A percentile compares a stretch with the other conserved stretches of the same genome.
Conservation (phyloP, 257 asterid genomes). For the Agastache rugosa region DNA sequence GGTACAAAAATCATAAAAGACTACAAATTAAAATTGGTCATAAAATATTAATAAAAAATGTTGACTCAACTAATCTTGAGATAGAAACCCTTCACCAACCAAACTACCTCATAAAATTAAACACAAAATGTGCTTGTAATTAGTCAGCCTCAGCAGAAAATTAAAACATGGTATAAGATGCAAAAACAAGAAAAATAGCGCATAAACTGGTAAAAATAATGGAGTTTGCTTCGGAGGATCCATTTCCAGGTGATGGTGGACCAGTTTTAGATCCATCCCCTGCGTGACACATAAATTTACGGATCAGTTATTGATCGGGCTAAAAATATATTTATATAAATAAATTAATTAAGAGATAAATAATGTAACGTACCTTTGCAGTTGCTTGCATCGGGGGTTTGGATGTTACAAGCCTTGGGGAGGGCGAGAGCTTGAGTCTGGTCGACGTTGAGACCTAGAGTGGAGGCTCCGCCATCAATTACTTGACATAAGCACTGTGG, state of each 20-base stretch:
- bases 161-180: constrained; percentile 35
- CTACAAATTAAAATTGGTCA: too few species aligned
- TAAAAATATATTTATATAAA: too few species aligned
- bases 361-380: constrained; percentile 38
- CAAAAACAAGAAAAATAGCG: constrained; percentile 20
- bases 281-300: constrained; percentile 16
- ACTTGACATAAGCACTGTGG: constrained; percentile 79
- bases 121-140: not conserved
- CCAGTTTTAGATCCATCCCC: constrained; percentile 42
- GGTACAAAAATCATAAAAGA: not conserved
- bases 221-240: constrained; percentile 41
- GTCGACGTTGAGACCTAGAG: constrained; percentile 61
- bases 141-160: constrained; percentile 29
- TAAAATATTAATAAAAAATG: not conserved
- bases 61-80: not conserved
- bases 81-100: not conserved
- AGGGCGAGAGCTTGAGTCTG: constrained; percentile 69
- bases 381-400: constrained; percentile 39
- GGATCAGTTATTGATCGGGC: not conserved
- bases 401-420: constrained; percentile 53
- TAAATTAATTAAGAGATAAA: not conserved
- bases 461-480: constrained; percentile 60
- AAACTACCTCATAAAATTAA: not conserved
- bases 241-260: constrained; percentile 40
- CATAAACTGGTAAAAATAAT: constrained; percentile 18